Percentiles rank a stretch among this genome's conserved stretches.
Conservation (phyloP, 257 asterid species). For the Solanum sejunctum region DNA sequence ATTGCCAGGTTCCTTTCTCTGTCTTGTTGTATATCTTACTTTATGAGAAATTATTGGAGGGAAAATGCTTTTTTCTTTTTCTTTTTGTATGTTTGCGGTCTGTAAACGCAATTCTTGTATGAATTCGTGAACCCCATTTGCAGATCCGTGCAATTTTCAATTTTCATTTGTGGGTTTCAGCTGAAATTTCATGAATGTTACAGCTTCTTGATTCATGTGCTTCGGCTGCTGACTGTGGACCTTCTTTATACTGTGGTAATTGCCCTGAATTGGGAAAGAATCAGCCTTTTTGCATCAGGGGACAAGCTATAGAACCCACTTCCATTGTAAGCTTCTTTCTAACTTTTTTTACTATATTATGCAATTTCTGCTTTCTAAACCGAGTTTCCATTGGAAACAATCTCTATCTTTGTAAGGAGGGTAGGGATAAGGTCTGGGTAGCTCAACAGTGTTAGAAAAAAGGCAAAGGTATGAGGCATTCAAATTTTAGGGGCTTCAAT, state of each 20-base stretch:
- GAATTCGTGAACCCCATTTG: not conserved
- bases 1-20: constrained; percentile 50
- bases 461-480: too few species aligned
- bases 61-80: not conserved
- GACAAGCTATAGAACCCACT: constrained; percentile 68
- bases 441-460: too few species aligned
- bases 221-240: constrained; percentile 55
- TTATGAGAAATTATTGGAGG: not conserved
- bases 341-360: not conserved
- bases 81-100: not conserved
- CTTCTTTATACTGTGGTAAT: constrained; percentile 73
- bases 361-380: not conserved
- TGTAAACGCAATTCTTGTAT: not conserved
- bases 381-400: too few species aligned
- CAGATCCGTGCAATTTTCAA: constrained; percentile 15
- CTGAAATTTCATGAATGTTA: constrained; percentile 14
- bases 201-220: constrained; percentile 46
- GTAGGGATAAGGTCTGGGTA: too few species aligned
- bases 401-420: too few species aligned
- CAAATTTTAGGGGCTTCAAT: too few species aligned
- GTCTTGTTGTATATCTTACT: not conserved
- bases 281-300: constrained; percentile 76
- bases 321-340: constrained; percentile 37
- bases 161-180: not conserved
- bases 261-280: constrained; percentile 65